Percentiles rank a stretch among this genome's conserved stretches.
Evolutionary conservation across 257 asterid species (phyloP).

Genomic region (Scutellaria galericulata): DNA sequence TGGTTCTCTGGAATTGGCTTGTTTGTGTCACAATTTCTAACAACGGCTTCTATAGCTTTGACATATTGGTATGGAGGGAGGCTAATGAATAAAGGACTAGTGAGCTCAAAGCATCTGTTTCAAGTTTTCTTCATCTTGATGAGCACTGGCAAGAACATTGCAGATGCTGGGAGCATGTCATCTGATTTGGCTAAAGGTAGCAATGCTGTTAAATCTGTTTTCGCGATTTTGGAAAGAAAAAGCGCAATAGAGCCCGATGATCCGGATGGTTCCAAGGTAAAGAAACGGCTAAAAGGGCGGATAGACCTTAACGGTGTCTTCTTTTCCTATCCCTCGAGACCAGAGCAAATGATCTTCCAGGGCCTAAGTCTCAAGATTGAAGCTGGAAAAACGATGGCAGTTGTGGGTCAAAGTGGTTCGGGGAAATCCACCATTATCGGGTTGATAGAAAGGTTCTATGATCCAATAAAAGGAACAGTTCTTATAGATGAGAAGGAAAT

Average conservation of each 20-base stretch:
- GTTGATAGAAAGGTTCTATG: slow-evolving; percentile 72
- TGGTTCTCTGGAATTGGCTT: slow-evolving; percentile 70
- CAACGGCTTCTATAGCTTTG: slow-evolving; percentile 60
- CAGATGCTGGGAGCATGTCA: slow-evolving; percentile 86
- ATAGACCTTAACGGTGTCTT: slow-evolving; percentile 54
- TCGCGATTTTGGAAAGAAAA: slow-evolving; percentile 55
- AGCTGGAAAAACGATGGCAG: slow-evolving; percentile 62
- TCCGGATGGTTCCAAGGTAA: slow-evolving; percentile 39
- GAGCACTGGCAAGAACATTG: slow-evolving; percentile 79
- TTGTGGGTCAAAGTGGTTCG: slow-evolving; percentile 81
- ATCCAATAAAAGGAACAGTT: slow-evolving; percentile 64
- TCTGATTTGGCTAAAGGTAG: slow-evolving; percentile 73
- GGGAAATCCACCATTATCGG: slow-evolving; percentile 80
- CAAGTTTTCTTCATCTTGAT: slow-evolving; percentile 72
- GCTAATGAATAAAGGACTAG: slow-evolving; percentile 56
- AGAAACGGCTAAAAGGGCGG: slow-evolving; percentile 45
- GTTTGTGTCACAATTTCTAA: slow-evolving; percentile 58
- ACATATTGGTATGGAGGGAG: slow-evolving; percentile 85
- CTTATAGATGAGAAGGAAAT: slow-evolving; percentile 62
- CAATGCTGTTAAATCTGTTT: slow-evolving; percentile 57
- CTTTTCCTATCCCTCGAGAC: slow-evolving; percentile 73
- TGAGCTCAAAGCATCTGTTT: slow-evolving; percentile 62
- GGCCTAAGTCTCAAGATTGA: slow-evolving; percentile 63
- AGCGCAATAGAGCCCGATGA: slow-evolving; percentile 64
- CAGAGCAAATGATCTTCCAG: slow-evolving; percentile 65